Conservation (phyloP, 352 stramenopile genomes). For the Pythium coloratum region DNA sequence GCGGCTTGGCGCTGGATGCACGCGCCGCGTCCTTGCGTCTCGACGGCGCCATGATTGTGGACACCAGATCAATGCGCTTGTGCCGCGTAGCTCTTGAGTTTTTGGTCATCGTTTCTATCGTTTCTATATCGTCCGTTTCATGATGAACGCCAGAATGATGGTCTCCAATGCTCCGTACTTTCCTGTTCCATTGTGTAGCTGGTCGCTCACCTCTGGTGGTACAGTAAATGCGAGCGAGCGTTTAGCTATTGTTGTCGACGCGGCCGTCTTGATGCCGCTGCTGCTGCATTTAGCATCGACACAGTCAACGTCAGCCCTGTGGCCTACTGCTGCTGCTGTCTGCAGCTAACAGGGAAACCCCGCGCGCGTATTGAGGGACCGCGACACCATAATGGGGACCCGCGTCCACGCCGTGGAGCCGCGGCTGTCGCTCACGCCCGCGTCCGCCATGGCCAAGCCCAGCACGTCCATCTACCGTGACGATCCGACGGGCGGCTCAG, state of each 20-base stretch:
- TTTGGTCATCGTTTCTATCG: neutral
- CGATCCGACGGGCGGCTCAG: conserved; percentile 38
- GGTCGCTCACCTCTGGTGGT: neutral
- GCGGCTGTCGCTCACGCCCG: neutral
- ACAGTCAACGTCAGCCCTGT: no score
- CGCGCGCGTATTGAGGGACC: neutral
- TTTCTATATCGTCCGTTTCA: neutral
- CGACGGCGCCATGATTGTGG: neutral
- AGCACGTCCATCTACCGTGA: conserved; percentile 34
- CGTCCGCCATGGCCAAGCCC: conserved; percentile 6
- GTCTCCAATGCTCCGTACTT: neutral
- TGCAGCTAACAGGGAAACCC: no score
- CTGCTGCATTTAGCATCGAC: conserved; percentile 2
- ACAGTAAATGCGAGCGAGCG: neutral
- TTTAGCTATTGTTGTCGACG: no score
- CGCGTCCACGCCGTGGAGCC: neutral
- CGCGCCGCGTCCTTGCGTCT: conserved; percentile 1
- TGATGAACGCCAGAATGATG: neutral
- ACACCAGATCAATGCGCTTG: neutral
- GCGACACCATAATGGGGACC: neutral
- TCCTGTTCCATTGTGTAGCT: neutral
- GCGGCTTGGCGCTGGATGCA: neutral
- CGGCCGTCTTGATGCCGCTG: no score
- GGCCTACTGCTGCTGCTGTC: no score
- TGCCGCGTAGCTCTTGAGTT: conserved; percentile 1